Percentiles rank a stretch among this genome's conserved stretches.
Evolutionary conservation across 2,329 filamentous ascomycete species (phyloP).

Genomic region (Monosporascus sp.): DNA sequence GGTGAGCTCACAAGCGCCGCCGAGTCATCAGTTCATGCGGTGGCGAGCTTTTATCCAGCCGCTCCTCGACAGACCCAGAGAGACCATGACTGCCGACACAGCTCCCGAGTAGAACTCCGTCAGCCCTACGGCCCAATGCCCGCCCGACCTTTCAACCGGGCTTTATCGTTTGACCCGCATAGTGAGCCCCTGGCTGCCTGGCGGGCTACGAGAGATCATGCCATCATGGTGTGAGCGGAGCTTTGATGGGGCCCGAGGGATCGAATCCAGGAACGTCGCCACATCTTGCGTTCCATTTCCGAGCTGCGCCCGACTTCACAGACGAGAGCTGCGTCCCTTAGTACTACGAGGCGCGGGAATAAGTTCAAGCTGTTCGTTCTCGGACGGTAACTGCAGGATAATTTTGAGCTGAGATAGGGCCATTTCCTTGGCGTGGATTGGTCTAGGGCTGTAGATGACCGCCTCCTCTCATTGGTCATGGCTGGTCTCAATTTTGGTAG

Average conservation of each 20-base stretch:
- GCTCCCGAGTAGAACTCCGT: background rate
- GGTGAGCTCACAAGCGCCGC: too few relatives aligned
- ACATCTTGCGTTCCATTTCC: background rate
- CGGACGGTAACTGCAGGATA: too few relatives aligned
- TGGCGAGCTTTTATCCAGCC: background rate
- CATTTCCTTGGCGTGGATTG: too few relatives aligned
- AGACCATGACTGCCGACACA: background rate
- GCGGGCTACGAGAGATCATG: background rate
- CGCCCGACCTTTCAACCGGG: background rate
- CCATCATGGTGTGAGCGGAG: background rate
- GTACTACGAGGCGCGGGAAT: too few relatives aligned
- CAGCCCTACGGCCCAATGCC: background rate
- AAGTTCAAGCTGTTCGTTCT: too few relatives aligned
- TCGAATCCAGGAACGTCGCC: background rate
- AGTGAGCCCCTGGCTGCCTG: background rate
- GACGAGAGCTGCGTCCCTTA: too few relatives aligned
- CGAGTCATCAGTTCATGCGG: background rate
- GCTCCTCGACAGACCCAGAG: too few relatives aligned
- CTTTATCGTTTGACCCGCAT: background rate
- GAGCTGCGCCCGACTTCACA: too few relatives aligned
- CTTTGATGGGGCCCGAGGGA: background rate
- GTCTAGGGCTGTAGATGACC: too few relatives aligned
- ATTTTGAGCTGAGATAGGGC: too few relatives aligned
- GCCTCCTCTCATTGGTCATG: too few relatives aligned
- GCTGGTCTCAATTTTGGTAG: too few relatives aligned